Percentiles rank a stretch among this genome's conserved stretches.
Conservation (phyloP, 129 eudicot genomes). For the Arctium minus region DNA sequence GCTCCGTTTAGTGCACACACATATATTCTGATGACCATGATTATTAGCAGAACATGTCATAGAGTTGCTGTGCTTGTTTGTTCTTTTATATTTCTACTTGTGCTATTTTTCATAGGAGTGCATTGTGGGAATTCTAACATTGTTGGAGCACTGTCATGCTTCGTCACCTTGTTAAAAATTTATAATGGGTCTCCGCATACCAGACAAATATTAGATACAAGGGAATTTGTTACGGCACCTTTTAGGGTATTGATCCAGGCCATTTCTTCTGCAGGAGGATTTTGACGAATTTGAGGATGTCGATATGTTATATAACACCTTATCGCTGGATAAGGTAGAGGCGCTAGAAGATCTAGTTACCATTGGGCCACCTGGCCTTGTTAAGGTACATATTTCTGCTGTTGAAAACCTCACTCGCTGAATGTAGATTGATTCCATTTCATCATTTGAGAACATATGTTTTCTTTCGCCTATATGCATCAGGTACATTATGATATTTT, state of each 20-base stretch:
- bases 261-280: conserved; percentile 62
- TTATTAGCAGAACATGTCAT: not conserved
- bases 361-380: conserved; percentile 77
- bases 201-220: not conserved
- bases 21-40: not conserved
- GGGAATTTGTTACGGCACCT: not conserved
- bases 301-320: conserved; percentile 85
- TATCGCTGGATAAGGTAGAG: conserved; percentile 94
- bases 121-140: not conserved
- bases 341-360: conserved; percentile 93
- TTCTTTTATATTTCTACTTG: not conserved
- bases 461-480: not conserved
- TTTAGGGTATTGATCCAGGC: conserved; percentile 1
- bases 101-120: not conserved
- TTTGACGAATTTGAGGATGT: conserved; percentile 96
- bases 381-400: conserved; percentile 58
- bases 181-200: not conserved
- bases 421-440: not conserved
- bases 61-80: not conserved
- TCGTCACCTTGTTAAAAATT: not conserved
- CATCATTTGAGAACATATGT: not conserved
- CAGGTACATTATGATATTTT: not conserved
- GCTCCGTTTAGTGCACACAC: not conserved
- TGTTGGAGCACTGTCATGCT: not conserved
- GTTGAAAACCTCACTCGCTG: conserved; percentile 7